Evolutionary conservation across 208 protist species (phyloP), one percentile per base, ranked within the genome.

Genomic region (Trichomonas gallinae): DNA sequence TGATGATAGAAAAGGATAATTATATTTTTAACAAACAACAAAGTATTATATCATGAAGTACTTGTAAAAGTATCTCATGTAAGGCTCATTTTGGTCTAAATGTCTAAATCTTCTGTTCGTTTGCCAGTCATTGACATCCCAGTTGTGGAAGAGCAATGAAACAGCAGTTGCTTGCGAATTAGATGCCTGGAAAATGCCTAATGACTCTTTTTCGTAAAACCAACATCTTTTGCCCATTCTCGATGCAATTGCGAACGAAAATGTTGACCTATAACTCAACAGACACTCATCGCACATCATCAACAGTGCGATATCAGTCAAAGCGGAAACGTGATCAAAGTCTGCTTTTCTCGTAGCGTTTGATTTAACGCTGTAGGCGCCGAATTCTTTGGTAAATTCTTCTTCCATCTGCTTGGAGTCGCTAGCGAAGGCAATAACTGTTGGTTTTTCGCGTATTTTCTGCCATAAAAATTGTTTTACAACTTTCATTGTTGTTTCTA

Each of bases 101-200:
- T 48, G 44, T n/a, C n/a, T 38, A 58, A 93, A 93, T 51, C 87
- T 34, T 93, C 87, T 34, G n/a, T 26, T 93, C 15, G 87, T 93
- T 51, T 93, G 87, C 87, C 87, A 93, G 46, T 93, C 87, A 38
- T 93, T 93, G 26, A 38, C 11, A 93, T 93, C 87, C 44, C 44
- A 51, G 26, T 51, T 44, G 51, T 93, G 87, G 13, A 58, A 42
- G 3, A 93, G 26, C 40, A 51, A 10, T 26, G 87, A 93, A 38
- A 93, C n/a, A 11, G 44, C 87, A 21, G 40, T 44, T 38, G 87
- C 87, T 42, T 93, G 87, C 26, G 87, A 93, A 51, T 93, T 93
- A 11, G 87, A 34, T 17, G 44, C 44, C 31, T 51, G 40, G 44
- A 93, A 93, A 2, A 93, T 42, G 13, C 44, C 21, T 0, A 44